These are phyloP conservation scores for Colletotrichum orchidophilum DNA, from an alignment of 2,329 filamentous ascomycete genomes.

Conservation along the genomic window DNA sequence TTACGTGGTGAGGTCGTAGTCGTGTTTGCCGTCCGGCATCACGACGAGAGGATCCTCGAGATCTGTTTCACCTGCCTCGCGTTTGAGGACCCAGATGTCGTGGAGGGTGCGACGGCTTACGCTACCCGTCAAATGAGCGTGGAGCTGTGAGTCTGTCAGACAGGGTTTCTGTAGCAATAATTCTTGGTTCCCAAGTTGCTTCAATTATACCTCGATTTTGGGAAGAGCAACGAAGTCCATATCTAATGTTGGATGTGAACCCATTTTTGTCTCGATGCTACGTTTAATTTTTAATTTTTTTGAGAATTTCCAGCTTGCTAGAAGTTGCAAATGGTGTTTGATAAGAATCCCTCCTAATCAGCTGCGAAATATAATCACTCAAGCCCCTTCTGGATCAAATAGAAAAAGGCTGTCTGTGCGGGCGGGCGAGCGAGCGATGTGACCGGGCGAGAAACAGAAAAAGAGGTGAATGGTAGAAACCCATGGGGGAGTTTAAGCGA, in stretches of 20 bases:
- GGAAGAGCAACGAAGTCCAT: slow-evolving; percentile 61
- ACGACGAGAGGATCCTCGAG: slow-evolving; percentile 75
- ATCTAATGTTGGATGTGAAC: background rate
- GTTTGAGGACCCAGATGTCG: slow-evolving; percentile 75
- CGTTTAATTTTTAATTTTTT: background rate
- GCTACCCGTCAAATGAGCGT: slow-evolving; percentile 83
- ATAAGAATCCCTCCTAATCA: background rate
- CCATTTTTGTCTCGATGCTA: background rate
- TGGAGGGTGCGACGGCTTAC: slow-evolving; percentile 78
- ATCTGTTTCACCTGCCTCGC: slow-evolving; percentile 58
- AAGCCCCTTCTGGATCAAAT: no score
- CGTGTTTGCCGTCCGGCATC: slow-evolving; percentile 76
- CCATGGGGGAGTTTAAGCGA: background rate
- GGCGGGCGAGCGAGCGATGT: no score
- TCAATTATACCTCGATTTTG: slow-evolving; percentile 62
- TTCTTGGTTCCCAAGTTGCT: background rate
- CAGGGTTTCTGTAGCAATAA: background rate
- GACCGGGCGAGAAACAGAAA: background rate
- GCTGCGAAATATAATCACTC: no score
- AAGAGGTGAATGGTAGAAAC: background rate
- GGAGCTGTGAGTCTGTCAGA: slow-evolving; percentile 61
- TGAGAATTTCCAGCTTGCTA: background rate
- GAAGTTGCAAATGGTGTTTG: background rate
- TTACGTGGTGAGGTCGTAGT: slow-evolving; percentile 76
- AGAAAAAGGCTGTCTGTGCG: background rate